Conservation (phyloP, 148 eudicot species). For the Dianthus caryophyllus region DNA sequence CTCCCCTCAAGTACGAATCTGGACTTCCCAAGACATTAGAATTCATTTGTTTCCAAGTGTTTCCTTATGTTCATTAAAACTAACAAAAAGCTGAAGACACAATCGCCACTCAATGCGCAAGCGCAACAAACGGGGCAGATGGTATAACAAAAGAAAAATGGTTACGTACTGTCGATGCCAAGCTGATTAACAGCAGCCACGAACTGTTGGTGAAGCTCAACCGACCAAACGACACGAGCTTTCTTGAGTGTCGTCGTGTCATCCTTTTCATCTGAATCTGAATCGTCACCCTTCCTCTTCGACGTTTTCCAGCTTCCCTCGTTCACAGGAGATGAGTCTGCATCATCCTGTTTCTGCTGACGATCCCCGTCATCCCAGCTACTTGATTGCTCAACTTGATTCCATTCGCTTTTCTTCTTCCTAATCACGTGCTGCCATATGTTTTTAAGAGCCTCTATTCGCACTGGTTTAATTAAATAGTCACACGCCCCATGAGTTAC, state of each 20-base stretch:
- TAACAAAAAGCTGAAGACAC: not conserved
- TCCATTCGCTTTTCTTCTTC: constrained; percentile 52
- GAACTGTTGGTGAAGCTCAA: constrained; percentile 96
- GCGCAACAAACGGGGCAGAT: not conserved
- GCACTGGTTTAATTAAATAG: constrained; percentile 75
- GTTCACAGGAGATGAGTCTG: constrained; percentile 62
- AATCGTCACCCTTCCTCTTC: constrained; percentile 84
- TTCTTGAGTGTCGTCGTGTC: constrained; percentile 71
- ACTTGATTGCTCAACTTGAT: constrained; percentile 37
- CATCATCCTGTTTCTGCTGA: constrained; percentile 45
- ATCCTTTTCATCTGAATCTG: constrained; percentile 56
- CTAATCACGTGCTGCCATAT: constrained; percentile 92
- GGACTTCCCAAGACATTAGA: not conserved
- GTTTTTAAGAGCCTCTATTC: constrained; percentile 77
- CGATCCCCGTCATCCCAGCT: constrained; percentile 45
- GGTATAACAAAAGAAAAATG: too few relatives aligned
- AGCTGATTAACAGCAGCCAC: constrained; percentile 90
- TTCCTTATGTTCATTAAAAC: not conserved
- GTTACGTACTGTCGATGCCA: constrained; percentile 80
- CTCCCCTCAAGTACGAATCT: not conserved
- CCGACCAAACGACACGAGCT: constrained; percentile 96
- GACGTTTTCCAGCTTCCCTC: constrained; percentile 74
- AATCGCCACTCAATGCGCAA: not conserved
- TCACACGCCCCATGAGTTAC: constrained; percentile 88
- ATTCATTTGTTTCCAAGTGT: not conserved